Percentiles rank a stretch among this genome's conserved stretches.
phyloP scores from a whole-genome alignment of 2,329 filamentous ascomycete genomes.

The Aspergillus sp. region DNA sequence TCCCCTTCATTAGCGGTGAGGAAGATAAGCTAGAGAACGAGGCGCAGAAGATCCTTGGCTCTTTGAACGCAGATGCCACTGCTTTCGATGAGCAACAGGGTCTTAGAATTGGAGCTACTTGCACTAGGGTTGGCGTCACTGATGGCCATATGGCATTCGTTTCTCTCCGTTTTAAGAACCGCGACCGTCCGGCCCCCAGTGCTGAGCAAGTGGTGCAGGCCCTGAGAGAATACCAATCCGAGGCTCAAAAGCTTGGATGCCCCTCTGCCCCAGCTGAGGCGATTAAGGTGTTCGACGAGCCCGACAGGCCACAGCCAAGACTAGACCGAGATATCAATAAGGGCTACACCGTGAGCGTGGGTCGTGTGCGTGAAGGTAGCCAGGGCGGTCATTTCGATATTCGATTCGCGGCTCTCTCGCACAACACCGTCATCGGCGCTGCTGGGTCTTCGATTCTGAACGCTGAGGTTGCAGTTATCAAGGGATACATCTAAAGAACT shows the following conservation, averaged over 20 bases:
- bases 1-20: constrained; percentile 89
- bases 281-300: constrained; percentile 86
- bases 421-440: constrained; percentile 90
- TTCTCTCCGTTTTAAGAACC: constrained; percentile 75
- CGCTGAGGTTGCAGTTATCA: constrained; percentile 85
- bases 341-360: constrained; percentile 90
- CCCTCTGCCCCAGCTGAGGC: constrained; percentile 79
- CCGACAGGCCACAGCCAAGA: constrained; percentile 86
- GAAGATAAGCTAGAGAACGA: constrained; percentile 96
- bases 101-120: constrained; percentile 79
- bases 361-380: constrained; percentile 80
- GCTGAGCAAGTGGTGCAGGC: constrained; percentile 76
- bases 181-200: constrained; percentile 67
- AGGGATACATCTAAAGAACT: constrained; percentile 65
- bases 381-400: constrained; percentile 83
- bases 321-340: constrained; percentile 81
- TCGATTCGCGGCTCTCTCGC: constrained; percentile 90
- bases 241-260: constrained; percentile 80
- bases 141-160: constrained; percentile 97
- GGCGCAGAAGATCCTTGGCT: constrained; percentile 89
- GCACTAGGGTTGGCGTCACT: constrained; percentile 91
- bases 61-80: constrained; percentile 67
- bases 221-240: constrained; percentile 75
- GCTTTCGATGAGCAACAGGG: constrained; percentile 73
- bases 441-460: constrained; percentile 96